Percentiles rank a stretch among this genome's conserved stretches.
These are phyloP conservation scores for Arthrobotrys iridis DNA, from an alignment of 2,329 filamentous ascomycete species.

Conservation along the genomic window DNA sequence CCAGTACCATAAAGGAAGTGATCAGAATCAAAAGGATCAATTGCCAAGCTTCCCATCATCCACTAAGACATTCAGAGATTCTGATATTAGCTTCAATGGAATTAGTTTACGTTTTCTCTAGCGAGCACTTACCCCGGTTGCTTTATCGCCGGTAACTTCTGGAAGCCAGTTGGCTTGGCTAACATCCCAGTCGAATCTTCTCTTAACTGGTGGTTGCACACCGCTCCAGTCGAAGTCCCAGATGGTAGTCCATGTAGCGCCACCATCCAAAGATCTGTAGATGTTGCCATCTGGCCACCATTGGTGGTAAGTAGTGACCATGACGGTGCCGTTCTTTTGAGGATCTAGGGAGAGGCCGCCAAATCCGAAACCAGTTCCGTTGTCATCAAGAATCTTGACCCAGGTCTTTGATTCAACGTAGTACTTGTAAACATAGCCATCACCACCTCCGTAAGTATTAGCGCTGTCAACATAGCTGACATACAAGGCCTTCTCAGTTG, in stretches of 20 bases:
- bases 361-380: constrained; percentile 66
- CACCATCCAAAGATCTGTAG: constrained; percentile 69
- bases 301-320: constrained; percentile 69
- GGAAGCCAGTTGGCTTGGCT: constrained; percentile 59
- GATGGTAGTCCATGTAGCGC: constrained; percentile 67
- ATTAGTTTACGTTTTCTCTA: not conserved
- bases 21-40: constrained; percentile 69
- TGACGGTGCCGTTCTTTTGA: constrained; percentile 67
- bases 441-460: constrained; percentile 69
- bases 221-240: constrained; percentile 65
- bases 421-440: constrained; percentile 68
- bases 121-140: constrained; percentile 58
- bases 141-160: constrained; percentile 42
- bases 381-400: constrained; percentile 68
- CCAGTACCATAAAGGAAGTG: constrained; percentile 72
- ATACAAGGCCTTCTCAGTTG: constrained; percentile 67
- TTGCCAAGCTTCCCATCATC: constrained; percentile 72
- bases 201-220: constrained; percentile 63
- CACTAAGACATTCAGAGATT: constrained; percentile 63
- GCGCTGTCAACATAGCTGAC: constrained; percentile 68
- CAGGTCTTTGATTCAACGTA: constrained; percentile 65
- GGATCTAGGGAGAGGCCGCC: constrained; percentile 68
- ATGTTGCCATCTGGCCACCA: constrained; percentile 69
- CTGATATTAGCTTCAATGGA: constrained; percentile 59
- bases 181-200: constrained; percentile 65